Conservation (phyloP, 1,284 basidiomycete genomes). For the Apiotrichum montevideense region DNA sequence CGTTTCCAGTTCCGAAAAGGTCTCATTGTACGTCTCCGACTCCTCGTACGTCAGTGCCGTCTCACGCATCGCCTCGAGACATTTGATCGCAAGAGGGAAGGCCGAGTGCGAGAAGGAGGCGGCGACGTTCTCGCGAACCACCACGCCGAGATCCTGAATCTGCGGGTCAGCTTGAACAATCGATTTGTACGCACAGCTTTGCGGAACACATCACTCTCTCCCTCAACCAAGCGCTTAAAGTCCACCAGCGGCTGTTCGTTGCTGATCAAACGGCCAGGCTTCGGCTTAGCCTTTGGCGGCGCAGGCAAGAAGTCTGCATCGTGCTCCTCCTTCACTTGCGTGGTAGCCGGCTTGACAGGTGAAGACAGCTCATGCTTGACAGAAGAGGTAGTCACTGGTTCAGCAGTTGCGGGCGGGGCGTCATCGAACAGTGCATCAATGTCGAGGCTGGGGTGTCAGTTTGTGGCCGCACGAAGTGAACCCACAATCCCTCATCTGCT, state of each 20-base stretch:
- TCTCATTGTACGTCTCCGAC: slow-evolving; percentile 43
- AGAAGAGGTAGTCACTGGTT: background rate
- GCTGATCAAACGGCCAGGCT: slow-evolving; percentile 53
- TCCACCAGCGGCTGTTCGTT: slow-evolving; percentile 65
- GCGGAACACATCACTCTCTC: slow-evolving; percentile 64
- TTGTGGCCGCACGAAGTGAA: background rate
- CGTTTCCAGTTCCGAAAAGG: slow-evolving; percentile 30
- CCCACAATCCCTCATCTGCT: slow-evolving; percentile 41
- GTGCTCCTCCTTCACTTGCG: slow-evolving; percentile 40
- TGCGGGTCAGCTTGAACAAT: background rate
- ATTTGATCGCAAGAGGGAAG: slow-evolving; percentile 63
- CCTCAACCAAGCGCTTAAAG: slow-evolving; percentile 61
- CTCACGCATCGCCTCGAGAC: slow-evolving; percentile 61
- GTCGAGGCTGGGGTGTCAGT: slow-evolving; percentile 32
- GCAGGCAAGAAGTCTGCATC: slow-evolving; percentile 39
- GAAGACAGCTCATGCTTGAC: slow-evolving; percentile 12
- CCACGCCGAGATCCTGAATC: slow-evolving; percentile 60
- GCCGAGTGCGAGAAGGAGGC: slow-evolving; percentile 64
- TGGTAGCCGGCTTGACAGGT: slow-evolving; percentile 16
- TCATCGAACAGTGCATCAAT: slow-evolving; percentile 42
- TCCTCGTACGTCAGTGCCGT: slow-evolving; percentile 54
- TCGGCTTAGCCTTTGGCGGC: slow-evolving; percentile 16
- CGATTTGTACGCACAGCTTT: slow-evolving; percentile 58
- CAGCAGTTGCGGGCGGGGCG: background rate
- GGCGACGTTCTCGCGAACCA: slow-evolving; percentile 63